phyloP scores from a whole-genome alignment of 495 filamentous ascomycete genomes.

The Penicillium simplicissimum region DNA sequence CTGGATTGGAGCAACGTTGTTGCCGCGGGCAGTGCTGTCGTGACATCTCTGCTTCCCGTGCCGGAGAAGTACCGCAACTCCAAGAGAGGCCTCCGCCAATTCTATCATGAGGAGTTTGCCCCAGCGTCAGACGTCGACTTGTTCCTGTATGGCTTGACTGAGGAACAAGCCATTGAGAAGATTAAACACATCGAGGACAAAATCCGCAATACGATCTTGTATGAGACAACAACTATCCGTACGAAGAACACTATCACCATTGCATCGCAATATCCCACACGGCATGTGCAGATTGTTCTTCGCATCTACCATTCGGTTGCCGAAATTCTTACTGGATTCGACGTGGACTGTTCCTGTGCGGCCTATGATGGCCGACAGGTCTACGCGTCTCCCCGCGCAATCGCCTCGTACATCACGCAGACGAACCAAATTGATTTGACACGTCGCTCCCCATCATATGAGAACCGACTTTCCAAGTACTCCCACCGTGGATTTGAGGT shows the following conservation, averaged over 20 bases:
- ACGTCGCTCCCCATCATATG: constrained; percentile 78
- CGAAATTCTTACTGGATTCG: constrained; percentile 82
- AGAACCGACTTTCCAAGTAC: constrained; percentile 87
- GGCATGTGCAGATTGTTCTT: constrained; percentile 81
- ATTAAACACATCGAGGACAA: constrained; percentile 73
- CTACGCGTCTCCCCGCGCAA: constrained; percentile 66
- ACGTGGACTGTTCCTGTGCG: constrained; percentile 78
- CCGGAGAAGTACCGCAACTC: constrained; percentile 61
- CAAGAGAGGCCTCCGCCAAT: constrained; percentile 64
- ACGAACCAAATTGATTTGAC: constrained; percentile 76
- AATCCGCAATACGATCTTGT: constrained; percentile 70
- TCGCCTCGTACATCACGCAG: constrained; percentile 77
- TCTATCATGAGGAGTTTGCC: constrained; percentile 76
- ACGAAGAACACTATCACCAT: constrained; percentile 87
- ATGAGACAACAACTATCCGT: constrained; percentile 72
- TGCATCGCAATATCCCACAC: constrained; percentile 74
- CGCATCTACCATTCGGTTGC: constrained; percentile 78
- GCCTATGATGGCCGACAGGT: constrained; percentile 80
- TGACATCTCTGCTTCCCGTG: constrained; percentile 71
- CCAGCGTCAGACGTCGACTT: constrained; percentile 85
- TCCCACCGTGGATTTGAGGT: constrained; percentile 80
- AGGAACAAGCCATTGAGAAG: constrained; percentile 73
- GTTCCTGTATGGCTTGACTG: constrained; percentile 75
- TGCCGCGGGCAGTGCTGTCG: constrained; percentile 73
- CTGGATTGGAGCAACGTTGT: constrained; percentile 78